Percentiles rank a stretch among this genome's conserved stretches.
Conservation (phyloP, 305 asterid genomes). For the Solanum hybrid region DNA sequence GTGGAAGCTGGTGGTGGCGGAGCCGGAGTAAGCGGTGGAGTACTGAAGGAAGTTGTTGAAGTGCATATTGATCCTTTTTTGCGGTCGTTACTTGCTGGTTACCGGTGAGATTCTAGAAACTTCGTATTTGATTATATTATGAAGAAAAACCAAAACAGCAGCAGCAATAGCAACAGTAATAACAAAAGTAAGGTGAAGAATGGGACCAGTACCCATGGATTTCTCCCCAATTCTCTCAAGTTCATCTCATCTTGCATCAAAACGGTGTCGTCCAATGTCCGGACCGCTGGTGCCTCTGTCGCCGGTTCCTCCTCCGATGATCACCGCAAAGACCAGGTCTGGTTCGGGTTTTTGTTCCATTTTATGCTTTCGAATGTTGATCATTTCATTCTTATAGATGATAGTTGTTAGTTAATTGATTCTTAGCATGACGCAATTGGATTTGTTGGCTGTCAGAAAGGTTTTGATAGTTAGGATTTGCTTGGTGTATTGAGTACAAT, state of each 20-base stretch:
- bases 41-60: neutral
- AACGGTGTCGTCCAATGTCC: constrained; percentile 94
- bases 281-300: constrained; percentile 60
- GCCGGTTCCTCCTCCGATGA: constrained; percentile 81
- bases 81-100: constrained; percentile 8
- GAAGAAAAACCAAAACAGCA: constrained; percentile 30
- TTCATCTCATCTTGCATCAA: constrained; percentile 89
- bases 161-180: constrained; percentile 7
- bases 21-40: neutral
- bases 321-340: constrained; percentile 87
- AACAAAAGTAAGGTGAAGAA: constrained; percentile 15
- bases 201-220: constrained; percentile 24
- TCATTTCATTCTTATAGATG: neutral
- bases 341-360: neutral
- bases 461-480: neutral
- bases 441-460: neutral
- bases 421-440: neutral
- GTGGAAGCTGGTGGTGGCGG: neutral
- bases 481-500: neutral
- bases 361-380: neutral
- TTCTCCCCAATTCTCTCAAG: constrained; percentile 80
- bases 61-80: neutral
- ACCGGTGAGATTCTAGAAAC: neutral
- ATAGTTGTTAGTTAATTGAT: neutral
- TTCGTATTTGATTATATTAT: constrained; percentile 21